phyloP scores from a whole-genome alignment of 2,329 filamentous ascomycete species.

The Juglanconis oblonga region DNA sequence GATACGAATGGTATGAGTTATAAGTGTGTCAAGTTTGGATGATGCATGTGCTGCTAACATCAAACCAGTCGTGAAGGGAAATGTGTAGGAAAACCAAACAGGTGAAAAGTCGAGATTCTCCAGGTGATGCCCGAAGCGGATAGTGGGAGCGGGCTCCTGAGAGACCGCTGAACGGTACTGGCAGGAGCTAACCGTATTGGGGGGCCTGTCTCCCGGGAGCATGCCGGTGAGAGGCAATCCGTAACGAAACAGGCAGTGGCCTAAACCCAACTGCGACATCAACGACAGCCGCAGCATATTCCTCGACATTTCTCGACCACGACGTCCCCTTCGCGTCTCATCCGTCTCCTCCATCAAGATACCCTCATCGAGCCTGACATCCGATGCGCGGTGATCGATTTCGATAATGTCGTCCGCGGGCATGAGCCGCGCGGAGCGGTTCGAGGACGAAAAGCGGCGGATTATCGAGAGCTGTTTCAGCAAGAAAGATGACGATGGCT shows the following conservation, averaged over 20 bases:
- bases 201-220: neutral
- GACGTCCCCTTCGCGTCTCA: no score
- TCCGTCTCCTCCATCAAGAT: neutral
- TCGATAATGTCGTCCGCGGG: slow-evolving; percentile 15
- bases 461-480: slow-evolving; percentile 94
- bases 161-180: no score
- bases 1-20: no score
- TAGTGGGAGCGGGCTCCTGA: no score
- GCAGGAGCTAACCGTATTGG: no score
- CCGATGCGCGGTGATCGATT: slow-evolving; percentile 6
- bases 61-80: no score
- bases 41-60: no score
- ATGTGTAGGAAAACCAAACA: no score
- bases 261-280: slow-evolving; percentile 9
- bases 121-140: no score
- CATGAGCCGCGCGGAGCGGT: slow-evolving; percentile 67
- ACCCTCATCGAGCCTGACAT: neutral
- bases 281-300: neutral
- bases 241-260: neutral
- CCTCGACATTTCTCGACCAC: neutral
- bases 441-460: slow-evolving; percentile 93
- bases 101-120: no score
- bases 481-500: slow-evolving; percentile 84
- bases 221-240: neutral
- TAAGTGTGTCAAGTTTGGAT: no score